Evolutionary conservation across 768 basidiomycete genomes (phyloP), one percentile per base, ranked within the genome.

Genomic region (Cystofilobasidium ferigula): DNA sequence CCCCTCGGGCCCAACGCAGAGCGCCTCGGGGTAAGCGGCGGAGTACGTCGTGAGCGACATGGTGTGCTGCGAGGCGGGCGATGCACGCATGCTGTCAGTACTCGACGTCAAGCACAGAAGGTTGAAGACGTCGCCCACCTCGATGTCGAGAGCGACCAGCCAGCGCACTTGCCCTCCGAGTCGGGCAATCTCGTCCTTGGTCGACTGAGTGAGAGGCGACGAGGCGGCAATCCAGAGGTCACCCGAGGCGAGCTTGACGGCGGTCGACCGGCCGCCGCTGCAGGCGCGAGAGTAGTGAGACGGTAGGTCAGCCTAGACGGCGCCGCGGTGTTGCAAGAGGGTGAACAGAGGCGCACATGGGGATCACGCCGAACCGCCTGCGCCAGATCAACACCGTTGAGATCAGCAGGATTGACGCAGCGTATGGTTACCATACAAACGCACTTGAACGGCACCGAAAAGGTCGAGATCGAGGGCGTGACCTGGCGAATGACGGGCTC

Each of bases 141-240:
- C 14, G 20, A 40, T 60, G 22, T 43, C 59, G 9, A 43, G 59
- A 36, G 59, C 59, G 28, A 60, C 40, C 18, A 60, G 59, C 24
- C 65, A 85, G 84, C 83, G 84, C 59, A 89, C 85, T 14, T 81
- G 81, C 0, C 89, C 88, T 2, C 42, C 57, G 1, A 91, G 77
- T 26, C 80, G 78, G 54, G 82, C 79, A 9, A 89, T 74, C 48
- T 81, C 84, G 4, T 75, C 67, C 72, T 84, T 85, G 2, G 88
- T 89, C 34, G 83, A 83, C 3, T 78, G 76, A 42, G 82, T 81
- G 59, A 88, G 77, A 0, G 86, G 86, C 13, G 86, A 86, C 0
- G 88, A 89, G 0, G 87, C 89, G 22, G 89, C 78, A 13, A 91
- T 80, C 83, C 87, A 92, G 26, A 92, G 84, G 16, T 82, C 84